Conservation (phyloP, 2,329 filamentous ascomycete species). For the Bipolaris gigantea region DNA sequence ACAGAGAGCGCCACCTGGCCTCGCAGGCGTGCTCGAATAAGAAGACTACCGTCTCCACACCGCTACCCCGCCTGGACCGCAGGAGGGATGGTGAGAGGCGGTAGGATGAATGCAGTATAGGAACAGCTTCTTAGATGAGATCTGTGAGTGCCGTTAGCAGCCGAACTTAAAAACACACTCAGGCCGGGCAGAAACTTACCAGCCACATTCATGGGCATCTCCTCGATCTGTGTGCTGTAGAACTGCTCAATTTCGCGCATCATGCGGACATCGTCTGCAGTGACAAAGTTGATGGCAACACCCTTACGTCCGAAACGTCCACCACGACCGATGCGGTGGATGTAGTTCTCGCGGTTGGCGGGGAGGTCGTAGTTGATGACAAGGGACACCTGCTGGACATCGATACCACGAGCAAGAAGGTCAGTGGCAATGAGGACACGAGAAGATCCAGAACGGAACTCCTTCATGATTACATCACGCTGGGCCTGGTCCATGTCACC, state of each 20-base stretch:
- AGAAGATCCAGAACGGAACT: slow-evolving; percentile 98
- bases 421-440: slow-evolving; percentile 99
- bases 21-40: slow-evolving; percentile 40
- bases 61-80: slow-evolving; percentile 28
- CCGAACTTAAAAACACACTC: neutral
- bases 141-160: slow-evolving; percentile 29
- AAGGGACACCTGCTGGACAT: slow-evolving; percentile 98
- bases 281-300: slow-evolving; percentile 99
- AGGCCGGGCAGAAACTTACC: slow-evolving; percentile 49
- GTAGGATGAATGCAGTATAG: slow-evolving; percentile 26
- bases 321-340: slow-evolving; percentile 98
- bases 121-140: slow-evolving; percentile 45
- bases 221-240: slow-evolving; percentile 99
- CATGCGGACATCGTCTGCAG: slow-evolving; percentile 98
- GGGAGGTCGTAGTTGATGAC: slow-evolving; percentile 99
- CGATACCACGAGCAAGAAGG: slow-evolving; percentile 97
- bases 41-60: slow-evolving; percentile 32
- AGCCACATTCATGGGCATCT: slow-evolving; percentile 96
- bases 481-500: slow-evolving; percentile 98
- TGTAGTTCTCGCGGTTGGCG: slow-evolving; percentile 99
- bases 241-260: slow-evolving; percentile 99
- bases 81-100: slow-evolving; percentile 29
- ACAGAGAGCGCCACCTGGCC: slow-evolving; percentile 34
- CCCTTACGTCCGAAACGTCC: slow-evolving; percentile 99
- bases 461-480: slow-evolving; percentile 99